phyloP scores from a whole-genome alignment of 2,329 filamentous ascomycete genomes.

The Thermomyces lanuginosus region DNA sequence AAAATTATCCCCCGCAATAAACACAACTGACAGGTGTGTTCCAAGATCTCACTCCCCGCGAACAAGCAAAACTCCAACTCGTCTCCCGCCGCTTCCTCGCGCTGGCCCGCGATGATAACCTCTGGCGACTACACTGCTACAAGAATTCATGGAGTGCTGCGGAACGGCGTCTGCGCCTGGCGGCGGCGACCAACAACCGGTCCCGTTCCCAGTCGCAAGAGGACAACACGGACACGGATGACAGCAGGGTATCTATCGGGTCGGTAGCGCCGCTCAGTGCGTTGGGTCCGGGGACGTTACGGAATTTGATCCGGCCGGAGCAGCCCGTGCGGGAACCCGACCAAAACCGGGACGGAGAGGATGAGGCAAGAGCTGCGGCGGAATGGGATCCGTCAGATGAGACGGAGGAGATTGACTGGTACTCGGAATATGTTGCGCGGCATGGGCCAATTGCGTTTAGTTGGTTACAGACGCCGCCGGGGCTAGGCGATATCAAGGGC shows the following conservation, averaged over 20 bases:
- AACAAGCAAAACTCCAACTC: constrained; percentile 52
- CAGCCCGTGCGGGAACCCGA: neutral
- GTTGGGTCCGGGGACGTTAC: constrained; percentile 17
- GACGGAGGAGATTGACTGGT: constrained; percentile 61
- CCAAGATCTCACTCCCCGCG: constrained; percentile 44
- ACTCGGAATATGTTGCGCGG: constrained; percentile 73
- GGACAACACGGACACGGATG: too few species aligned
- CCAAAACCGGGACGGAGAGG: neutral
- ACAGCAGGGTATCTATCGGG: too few species aligned
- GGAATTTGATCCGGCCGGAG: constrained; percentile 19
- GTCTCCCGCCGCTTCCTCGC: constrained; percentile 50
- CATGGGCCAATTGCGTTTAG: constrained; percentile 56
- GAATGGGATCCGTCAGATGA: constrained; percentile 74
- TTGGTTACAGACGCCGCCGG: constrained; percentile 54
- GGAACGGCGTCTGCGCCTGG: too few species aligned
- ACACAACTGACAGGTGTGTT: neutral
- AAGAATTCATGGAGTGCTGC: constrained; percentile 50
- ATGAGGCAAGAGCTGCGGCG: constrained; percentile 25
- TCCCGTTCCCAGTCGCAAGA: too few species aligned
- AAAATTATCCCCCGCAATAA: neutral
- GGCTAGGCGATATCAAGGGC: constrained; percentile 50
- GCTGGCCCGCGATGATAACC: constrained; percentile 54
- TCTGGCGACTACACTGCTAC: constrained; percentile 67
- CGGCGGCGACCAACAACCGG: constrained; percentile 7
- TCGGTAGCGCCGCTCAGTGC: constrained; percentile 17